Conservation (phyloP, 768 basidiomycete species). For the Leccinum fibrillosum region DNA sequence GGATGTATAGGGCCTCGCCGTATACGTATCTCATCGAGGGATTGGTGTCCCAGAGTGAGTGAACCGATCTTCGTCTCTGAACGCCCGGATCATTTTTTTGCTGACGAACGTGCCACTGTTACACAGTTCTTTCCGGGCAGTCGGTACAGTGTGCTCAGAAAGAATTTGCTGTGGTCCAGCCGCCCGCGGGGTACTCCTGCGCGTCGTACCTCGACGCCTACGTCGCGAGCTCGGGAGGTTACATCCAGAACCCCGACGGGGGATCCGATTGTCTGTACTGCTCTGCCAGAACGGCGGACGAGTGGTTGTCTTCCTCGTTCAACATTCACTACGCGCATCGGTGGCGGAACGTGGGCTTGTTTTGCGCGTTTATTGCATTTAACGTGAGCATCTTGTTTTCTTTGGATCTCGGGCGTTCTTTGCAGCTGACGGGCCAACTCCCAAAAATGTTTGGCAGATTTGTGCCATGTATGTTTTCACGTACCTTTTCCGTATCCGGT, state of each 20-base stretch:
- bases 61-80: background rate
- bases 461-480: conserved; percentile 48
- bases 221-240: conserved; percentile 43
- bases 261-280: conserved; percentile 51
- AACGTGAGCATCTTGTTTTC: conserved; percentile 35
- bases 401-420: background rate
- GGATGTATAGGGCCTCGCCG: conserved; percentile 62
- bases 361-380: conserved; percentile 41
- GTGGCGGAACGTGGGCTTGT: conserved; percentile 48
- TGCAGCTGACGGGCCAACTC: background rate
- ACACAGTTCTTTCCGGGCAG: conserved; percentile 45
- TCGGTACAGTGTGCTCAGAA: conserved; percentile 51
- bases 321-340: conserved; percentile 55
- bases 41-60: conserved; percentile 44
- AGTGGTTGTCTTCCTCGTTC: conserved; percentile 43
- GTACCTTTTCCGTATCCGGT: conserved; percentile 52
- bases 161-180: conserved; percentile 58
- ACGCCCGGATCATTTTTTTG: background rate
- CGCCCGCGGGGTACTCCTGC: conserved; percentile 48
- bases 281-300: conserved; percentile 53
- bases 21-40: conserved; percentile 57
- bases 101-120: background rate
- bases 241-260: conserved; percentile 40
- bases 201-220: conserved; percentile 42
- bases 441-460: conserved; percentile 31